Percentiles rank a stretch among this genome's conserved stretches.
phyloP scores from a whole-genome alignment of 331 rosid species.

The Malus hybrid region DNA sequence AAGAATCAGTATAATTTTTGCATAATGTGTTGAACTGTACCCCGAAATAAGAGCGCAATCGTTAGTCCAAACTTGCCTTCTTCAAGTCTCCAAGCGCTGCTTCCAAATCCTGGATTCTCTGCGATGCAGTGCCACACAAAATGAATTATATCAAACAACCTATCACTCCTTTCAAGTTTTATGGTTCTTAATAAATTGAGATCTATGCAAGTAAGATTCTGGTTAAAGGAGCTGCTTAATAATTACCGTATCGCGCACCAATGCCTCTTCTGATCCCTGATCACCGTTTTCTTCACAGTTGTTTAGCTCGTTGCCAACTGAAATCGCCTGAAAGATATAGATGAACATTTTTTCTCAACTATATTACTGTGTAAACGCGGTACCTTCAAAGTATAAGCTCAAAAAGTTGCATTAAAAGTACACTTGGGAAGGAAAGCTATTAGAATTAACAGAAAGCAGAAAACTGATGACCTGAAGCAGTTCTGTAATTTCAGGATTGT shows the following conservation, averaged over 20 bases:
- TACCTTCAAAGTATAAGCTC: not conserved
- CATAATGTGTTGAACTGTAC: not conserved
- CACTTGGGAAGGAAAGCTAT: not conserved
- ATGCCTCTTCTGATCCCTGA: slow-evolving; percentile 16
- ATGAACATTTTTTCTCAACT: not conserved
- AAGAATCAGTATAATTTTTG: not conserved
- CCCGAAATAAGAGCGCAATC: not conserved
- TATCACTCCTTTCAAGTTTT: not conserved
- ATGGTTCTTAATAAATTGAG: not conserved
- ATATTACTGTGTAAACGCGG: not conserved
- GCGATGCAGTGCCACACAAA: slow-evolving; percentile 12
- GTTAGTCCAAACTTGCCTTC: slow-evolving; percentile 38
- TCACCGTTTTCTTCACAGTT: slow-evolving; percentile 10
- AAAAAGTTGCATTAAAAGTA: too few relatives aligned
- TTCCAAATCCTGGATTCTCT: slow-evolving; percentile 52
- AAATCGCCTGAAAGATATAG: slow-evolving; percentile 41
- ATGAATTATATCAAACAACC: not conserved
- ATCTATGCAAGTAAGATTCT: not conserved
- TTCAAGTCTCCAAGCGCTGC: slow-evolving; percentile 45
- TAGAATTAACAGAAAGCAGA: not conserved
- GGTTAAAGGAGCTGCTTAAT: not conserved
- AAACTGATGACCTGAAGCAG: slow-evolving; percentile 53
- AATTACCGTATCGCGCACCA: slow-evolving; percentile 20
- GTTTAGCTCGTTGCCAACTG: slow-evolving; percentile 24
- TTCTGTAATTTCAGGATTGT: slow-evolving; percentile 44